Conservation (phyloP, 1,284 basidiomycete species). For the Heterobasidion occidentale region DNA sequence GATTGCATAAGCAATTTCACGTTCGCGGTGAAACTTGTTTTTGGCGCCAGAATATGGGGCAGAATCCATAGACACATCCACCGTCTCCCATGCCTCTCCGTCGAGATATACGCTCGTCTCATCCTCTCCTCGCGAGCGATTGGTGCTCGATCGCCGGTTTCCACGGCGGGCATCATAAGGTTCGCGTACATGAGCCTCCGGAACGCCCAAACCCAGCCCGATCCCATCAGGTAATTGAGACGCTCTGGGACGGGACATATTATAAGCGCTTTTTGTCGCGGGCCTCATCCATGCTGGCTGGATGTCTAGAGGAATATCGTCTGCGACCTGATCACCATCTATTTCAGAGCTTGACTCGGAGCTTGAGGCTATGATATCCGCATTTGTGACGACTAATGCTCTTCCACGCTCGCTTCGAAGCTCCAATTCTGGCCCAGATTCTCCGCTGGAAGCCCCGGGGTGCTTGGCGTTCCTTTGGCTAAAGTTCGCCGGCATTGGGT, state of each 20-base stretch:
- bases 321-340: not conserved
- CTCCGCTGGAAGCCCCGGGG: slow-evolving; percentile 12
- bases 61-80: not conserved
- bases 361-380: slow-evolving; percentile 32
- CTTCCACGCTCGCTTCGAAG: slow-evolving; percentile 16
- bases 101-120: slow-evolving; percentile 14
- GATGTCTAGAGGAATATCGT: not conserved
- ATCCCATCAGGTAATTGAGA: slow-evolving; percentile 2
- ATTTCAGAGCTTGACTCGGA: slow-evolving; percentile 29
- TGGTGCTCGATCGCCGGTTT: not conserved
- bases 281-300: not conserved
- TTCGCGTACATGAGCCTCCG: not conserved
- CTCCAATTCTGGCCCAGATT: slow-evolving; percentile 21
- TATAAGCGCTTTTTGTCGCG: slow-evolving; percentile 1
- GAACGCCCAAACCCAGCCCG: slow-evolving; percentile 13
- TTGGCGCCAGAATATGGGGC: not conserved
- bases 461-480: not conserved
- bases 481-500: not conserved
- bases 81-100: slow-evolving; percentile 1
- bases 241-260: not conserved
- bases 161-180: not conserved
- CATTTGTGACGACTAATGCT: slow-evolving; percentile 46
- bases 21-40: not conserved
- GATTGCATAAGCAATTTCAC: not conserved
- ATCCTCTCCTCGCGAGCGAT: not conserved